Conservation (phyloP, 495 filamentous ascomycete species). For the Penicillium atrosanguineum region DNA sequence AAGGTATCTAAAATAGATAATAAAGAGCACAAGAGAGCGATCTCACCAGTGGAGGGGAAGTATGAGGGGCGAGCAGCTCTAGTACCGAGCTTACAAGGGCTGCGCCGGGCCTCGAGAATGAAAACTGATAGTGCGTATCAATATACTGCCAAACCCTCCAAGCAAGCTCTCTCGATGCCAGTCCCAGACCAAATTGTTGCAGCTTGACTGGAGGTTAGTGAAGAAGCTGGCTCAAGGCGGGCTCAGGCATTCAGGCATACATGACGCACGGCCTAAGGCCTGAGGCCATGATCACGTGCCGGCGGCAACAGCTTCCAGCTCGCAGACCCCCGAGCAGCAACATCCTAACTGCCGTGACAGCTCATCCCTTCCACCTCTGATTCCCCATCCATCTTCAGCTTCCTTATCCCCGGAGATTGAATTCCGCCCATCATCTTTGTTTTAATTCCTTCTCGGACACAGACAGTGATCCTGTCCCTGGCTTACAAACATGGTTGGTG, state of each 20-base stretch:
- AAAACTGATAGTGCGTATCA: not conserved
- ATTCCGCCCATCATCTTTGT: not conserved
- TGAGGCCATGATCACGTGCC: conserved; percentile 16
- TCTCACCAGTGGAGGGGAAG: conserved; percentile 24
- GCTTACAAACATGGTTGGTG: conserved; percentile 39
- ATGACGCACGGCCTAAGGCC: conserved; percentile 30
- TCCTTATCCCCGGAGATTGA: conserved; percentile 1
- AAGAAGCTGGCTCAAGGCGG: not conserved
- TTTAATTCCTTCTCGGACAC: conserved; percentile 1
- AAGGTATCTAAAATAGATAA: not conserved
- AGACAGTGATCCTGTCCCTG: conserved; percentile 19
- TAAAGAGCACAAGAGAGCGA: not conserved
- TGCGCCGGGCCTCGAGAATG: not conserved
- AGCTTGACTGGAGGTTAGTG: not conserved
- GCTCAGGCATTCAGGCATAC: conserved; percentile 19
- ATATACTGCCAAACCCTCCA: not conserved
- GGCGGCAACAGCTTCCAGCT: conserved; percentile 31
- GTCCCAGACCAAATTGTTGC: conserved; percentile 2
- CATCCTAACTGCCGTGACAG: conserved; percentile 16
- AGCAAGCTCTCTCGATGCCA: not conserved
- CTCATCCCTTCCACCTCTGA: conserved; percentile 19
- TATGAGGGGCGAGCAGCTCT: conserved; percentile 11
- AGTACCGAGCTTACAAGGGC: not conserved
- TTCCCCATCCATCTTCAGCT: conserved; percentile 5
- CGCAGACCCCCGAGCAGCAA: conserved; percentile 18